These are phyloP conservation scores for Mycena olivaceomarginata DNA, from an alignment of 768 basidiomycete species.

Conservation along the genomic window DNA sequence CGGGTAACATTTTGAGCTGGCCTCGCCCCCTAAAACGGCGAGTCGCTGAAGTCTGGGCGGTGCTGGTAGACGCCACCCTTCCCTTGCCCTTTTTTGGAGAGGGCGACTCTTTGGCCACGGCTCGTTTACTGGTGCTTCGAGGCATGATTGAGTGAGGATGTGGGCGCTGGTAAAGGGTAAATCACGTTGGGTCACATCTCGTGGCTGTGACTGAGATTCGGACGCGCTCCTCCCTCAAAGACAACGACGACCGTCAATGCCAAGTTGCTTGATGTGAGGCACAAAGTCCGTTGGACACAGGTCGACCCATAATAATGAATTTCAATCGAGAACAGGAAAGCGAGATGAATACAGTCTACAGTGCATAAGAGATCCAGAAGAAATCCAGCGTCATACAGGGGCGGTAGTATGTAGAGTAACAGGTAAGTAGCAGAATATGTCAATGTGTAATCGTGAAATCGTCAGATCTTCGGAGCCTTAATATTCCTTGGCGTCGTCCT, in stretches of 20 bases:
- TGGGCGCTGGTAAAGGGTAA: background rate
- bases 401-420: background rate
- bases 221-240: no score
- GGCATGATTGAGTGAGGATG: background rate
- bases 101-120: background rate
- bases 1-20: constrained; percentile 37
- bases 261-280: no score
- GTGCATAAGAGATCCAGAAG: background rate
- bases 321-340: constrained; percentile 9
- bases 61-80: background rate
- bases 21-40: constrained; percentile 24
- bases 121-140: background rate
- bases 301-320: constrained; percentile 1
- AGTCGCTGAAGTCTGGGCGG: background rate
- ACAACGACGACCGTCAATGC: no score
- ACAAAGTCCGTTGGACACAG: no score
- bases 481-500: constrained; percentile 38
- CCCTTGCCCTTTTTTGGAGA: constrained; percentile 16
- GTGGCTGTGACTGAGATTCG: background rate
- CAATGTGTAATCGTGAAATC: background rate
- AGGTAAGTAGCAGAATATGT: background rate
- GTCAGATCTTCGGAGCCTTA: background rate
- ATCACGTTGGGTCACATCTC: background rate
- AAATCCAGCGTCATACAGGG: constrained; percentile 14
- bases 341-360: constrained; percentile 10